These are phyloP conservation scores for Colletotrichum acutatum DNA, from an alignment of 2,329 filamentous ascomycete species.

Conservation along the genomic window DNA sequence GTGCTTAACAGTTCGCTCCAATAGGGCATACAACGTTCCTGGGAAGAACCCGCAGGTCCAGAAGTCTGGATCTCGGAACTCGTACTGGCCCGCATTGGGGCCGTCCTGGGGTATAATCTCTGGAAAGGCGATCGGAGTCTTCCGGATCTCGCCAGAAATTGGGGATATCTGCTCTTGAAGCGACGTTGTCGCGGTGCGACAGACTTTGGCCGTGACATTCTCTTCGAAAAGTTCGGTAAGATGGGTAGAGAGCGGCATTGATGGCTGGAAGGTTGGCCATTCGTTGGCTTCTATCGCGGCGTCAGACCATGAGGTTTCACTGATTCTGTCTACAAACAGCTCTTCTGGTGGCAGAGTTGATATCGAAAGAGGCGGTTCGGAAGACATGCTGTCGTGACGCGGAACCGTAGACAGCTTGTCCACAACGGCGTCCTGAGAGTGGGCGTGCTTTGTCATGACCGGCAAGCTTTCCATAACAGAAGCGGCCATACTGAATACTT, in stretches of 20 bases:
- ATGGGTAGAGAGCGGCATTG: not conserved
- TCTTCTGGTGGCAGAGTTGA: not conserved
- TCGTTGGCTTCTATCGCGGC: not conserved
- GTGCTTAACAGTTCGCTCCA: slow-evolving; percentile 46
- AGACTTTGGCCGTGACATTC: slow-evolving; percentile 37
- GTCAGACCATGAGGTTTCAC: slow-evolving; percentile 17
- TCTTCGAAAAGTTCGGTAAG: slow-evolving; percentile 35
- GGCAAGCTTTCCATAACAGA: too few relatives aligned
- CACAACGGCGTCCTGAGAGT: not conserved
- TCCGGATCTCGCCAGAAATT: not conserved
- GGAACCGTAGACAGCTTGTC: not conserved
- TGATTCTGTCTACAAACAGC: not conserved
- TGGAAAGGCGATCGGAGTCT: slow-evolving; percentile 35
- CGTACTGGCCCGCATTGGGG: slow-evolving; percentile 32
- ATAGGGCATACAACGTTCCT: slow-evolving; percentile 46
- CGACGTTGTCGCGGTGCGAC: slow-evolving; percentile 34
- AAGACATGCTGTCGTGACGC: not conserved
- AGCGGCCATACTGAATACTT: too few relatives aligned
- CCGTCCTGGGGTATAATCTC: slow-evolving; percentile 37
- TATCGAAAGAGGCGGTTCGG: not conserved
- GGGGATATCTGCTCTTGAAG: slow-evolving; percentile 13
- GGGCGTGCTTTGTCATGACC: too few relatives aligned
- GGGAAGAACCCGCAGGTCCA: slow-evolving; percentile 55
- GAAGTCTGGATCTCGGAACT: slow-evolving; percentile 32
- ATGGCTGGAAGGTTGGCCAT: not conserved